phyloP scores from a whole-genome alignment of 129 eudicot species.

The Flaveria ramosissima region DNA sequence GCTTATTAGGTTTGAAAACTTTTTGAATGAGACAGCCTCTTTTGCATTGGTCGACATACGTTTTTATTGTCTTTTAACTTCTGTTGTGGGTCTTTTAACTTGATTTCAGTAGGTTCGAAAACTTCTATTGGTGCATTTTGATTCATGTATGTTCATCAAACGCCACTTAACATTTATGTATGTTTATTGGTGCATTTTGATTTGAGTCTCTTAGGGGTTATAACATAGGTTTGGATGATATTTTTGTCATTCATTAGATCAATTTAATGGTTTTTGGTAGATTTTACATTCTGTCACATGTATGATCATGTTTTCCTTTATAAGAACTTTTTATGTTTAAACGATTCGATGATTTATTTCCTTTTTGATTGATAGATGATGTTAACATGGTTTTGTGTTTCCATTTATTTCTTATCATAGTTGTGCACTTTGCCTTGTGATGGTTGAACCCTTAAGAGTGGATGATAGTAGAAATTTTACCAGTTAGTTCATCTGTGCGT shows the following conservation, averaged over 20 bases:
- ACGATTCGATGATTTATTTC: neutral
- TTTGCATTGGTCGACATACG: too few species aligned
- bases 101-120: too few species aligned
- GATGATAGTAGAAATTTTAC: neutral
- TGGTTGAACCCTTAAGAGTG: neutral
- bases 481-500: too few species aligned
- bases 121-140: too few species aligned
- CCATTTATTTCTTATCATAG: neutral
- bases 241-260: neutral
- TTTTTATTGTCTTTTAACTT: too few species aligned
- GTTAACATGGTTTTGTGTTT: neutral
- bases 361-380: neutral
- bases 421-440: neutral
- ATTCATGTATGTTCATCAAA: too few species aligned
- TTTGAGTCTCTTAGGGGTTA: neutral
- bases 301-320: neutral
- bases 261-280: constrained; percentile 4
- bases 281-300: neutral
- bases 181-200: neutral
- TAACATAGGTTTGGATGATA: too few species aligned
- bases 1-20: too few species aligned
- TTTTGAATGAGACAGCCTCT: too few species aligned
- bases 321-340: neutral
- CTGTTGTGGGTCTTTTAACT: too few species aligned
- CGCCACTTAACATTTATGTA: neutral